These are phyloP conservation scores for Zygotorulaspora mrakii DNA, from an alignment of 1,139 yeast genomes.

Conservation along the genomic window DNA sequence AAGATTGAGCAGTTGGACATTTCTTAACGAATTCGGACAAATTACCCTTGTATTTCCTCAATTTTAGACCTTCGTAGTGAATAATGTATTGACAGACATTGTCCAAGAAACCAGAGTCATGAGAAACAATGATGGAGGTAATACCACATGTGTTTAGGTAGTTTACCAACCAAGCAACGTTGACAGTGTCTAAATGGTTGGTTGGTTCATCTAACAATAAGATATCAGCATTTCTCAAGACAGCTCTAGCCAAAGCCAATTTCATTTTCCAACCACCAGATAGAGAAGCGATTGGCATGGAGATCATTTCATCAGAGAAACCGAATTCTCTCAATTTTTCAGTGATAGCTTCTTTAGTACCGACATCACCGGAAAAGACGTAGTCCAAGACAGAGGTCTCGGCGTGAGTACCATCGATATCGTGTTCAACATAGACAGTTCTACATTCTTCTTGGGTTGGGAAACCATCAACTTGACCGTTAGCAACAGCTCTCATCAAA, in stretches of 20 bases:
- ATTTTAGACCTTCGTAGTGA: constrained; percentile 99
- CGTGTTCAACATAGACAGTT: constrained; percentile 99
- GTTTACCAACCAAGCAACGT: constrained; percentile 99
- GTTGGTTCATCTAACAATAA: constrained; percentile 99
- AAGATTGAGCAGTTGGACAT: constrained; percentile 98
- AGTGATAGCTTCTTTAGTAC: constrained; percentile 65
- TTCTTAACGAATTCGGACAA: constrained; percentile 96
- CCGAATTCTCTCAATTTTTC: constrained; percentile 80
- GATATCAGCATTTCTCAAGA: constrained; percentile 97
- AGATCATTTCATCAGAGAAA: constrained; percentile 88
- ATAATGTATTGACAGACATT: constrained; percentile 96
- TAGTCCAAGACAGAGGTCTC: constrained; percentile 90
- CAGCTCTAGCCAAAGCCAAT: constrained; percentile 98
- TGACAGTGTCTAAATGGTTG: constrained; percentile 98
- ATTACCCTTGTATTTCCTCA: constrained; percentile 99
- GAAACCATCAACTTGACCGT: constrained; percentile 99
- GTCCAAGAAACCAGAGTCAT: constrained; percentile 99
- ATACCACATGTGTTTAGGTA: constrained; percentile 97
- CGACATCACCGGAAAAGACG: constrained; percentile 83
- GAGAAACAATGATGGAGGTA: constrained; percentile 97
- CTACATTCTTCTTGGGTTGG: constrained; percentile 97
- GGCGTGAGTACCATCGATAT: constrained; percentile 96
- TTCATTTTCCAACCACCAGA: constrained; percentile 99
- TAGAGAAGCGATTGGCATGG: constrained; percentile 89
- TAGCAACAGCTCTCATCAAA: constrained; percentile 98